phyloP scores from a whole-genome alignment of 768 basidiomycete species.

The Termitomyces sp. region DNA sequence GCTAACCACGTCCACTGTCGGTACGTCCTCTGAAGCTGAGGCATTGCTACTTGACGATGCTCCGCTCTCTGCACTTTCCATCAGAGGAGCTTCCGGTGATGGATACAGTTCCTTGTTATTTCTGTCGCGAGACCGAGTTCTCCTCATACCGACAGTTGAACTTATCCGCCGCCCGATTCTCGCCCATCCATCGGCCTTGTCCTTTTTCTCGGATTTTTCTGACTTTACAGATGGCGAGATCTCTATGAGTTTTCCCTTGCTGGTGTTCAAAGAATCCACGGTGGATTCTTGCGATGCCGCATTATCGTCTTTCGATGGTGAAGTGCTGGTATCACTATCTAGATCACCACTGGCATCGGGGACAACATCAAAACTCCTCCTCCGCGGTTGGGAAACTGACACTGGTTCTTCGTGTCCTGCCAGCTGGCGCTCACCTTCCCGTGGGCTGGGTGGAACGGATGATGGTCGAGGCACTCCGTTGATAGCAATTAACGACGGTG shows the following conservation, averaged over 20 bases:
- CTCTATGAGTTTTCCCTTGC: constrained; percentile 34
- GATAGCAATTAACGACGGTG: constrained; percentile 9
- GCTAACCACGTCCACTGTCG: constrained; percentile 7
- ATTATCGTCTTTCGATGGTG: constrained; percentile 24
- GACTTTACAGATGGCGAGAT: constrained; percentile 29
- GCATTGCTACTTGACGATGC: neutral
- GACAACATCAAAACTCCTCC: constrained; percentile 42
- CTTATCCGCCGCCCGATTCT: constrained; percentile 64
- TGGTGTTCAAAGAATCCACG: neutral
- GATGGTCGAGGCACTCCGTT: constrained; percentile 46
- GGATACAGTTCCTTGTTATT: constrained; percentile 12
- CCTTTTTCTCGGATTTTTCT: constrained; percentile 30
- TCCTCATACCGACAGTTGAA: constrained; percentile 48
- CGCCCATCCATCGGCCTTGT: constrained; percentile 50
- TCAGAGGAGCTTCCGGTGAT: neutral
- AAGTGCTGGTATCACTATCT: constrained; percentile 12
- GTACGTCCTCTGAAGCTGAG: constrained; percentile 1
- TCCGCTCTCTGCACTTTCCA: constrained; percentile 9
- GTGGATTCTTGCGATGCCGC: neutral
- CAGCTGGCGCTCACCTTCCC: constrained; percentile 22
- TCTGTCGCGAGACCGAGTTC: constrained; percentile 30
- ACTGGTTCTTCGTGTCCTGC: constrained; percentile 34
- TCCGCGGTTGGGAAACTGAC: constrained; percentile 32
- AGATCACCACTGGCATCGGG: constrained; percentile 15
- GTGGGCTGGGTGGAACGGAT: constrained; percentile 50